Conservation (phyloP, 2,329 filamentous ascomycete species). For the Pseudogymnoascus sp. region DNA sequence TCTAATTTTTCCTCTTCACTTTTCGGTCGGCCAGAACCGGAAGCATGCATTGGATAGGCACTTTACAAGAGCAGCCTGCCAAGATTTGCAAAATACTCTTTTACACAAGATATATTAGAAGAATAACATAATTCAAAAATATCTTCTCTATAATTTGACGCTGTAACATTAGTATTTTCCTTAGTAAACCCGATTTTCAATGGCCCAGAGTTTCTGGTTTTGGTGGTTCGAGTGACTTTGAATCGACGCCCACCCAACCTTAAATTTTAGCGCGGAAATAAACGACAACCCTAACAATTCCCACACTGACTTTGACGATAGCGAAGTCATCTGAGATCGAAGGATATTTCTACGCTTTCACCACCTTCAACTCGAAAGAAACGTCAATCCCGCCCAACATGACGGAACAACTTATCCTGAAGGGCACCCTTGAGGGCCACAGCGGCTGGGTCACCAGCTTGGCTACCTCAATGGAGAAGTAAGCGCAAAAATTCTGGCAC, state of each 20-base stretch:
- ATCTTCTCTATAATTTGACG: not conserved
- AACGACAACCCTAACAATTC: constrained; percentile 6
- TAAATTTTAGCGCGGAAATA: constrained; percentile 6
- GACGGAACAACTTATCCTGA: constrained; percentile 57
- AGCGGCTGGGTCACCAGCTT: constrained; percentile 99
- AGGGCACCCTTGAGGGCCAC: constrained; percentile 97
- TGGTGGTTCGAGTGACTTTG: constrained; percentile 1
- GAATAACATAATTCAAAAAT: not conserved
- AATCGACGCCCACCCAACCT: constrained; percentile 2
- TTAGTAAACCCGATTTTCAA: not conserved
- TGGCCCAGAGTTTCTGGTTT: not conserved
- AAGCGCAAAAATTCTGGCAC: constrained; percentile 33
- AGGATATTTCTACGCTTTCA: constrained; percentile 5
- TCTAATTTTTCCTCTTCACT: not conserved
- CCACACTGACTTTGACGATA: constrained; percentile 6
- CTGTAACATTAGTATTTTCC: not conserved
- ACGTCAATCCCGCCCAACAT: constrained; percentile 27
- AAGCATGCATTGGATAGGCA: not conserved
- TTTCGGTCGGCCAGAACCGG: not conserved
- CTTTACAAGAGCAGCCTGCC: not conserved
- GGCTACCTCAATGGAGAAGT: constrained; percentile 99
- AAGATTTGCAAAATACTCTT: not conserved
- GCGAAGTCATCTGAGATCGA: constrained; percentile 5
- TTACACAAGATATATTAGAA: not conserved
- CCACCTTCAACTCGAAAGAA: constrained; percentile 34